Evolutionary conservation across 2,329 filamentous ascomycete genomes (phyloP), one percentile per base, ranked within the genome.

Genomic region (Plectosphaerella cucumerina): DNA sequence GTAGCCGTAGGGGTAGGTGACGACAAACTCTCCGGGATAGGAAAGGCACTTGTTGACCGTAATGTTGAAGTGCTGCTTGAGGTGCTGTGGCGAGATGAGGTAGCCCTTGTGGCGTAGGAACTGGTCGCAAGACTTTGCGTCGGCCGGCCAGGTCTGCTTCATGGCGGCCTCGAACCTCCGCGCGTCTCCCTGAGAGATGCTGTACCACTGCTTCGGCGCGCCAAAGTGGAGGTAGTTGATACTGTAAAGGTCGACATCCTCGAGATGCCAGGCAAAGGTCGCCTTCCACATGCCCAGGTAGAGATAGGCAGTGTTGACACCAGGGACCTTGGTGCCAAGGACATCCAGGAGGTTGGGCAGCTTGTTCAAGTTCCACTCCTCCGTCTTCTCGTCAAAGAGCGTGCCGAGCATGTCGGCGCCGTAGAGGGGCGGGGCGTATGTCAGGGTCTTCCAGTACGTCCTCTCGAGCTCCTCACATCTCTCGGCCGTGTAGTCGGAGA

Each of bases 271-370:
- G 9, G 94, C 94, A 67, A 99, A 99, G 0, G 94, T 97, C 12
- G 94, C 93, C 70, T 97, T 97, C 94, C 94, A 99, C 94, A 99
- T 99, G 42, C 94, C 94, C 53, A 99, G 78, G 65, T 99, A 99
- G 2, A 99, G 81, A 64, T 99, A 99, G 2, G 94, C 93, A 2
- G 93, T 99, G 64, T 99, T 99, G 64, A 99, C 95, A 58, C 94
- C 94, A 3, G 94, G 95, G 9, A 99, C 90, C 60, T 97, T 96
- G 50, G 91, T 93, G 6, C 94, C 94, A 2, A 99, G 77, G 4
- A 97, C 90, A 68, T 99, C 94, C 37, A 99, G 80, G 50, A 99
- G 73, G 60, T 97, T 99, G 12, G 90, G 90, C 26, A 99, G 78
- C 65, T 96, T 95, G 60, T 95, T 94, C 43, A 99, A 83, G 60